phyloP scores from a whole-genome alignment of 306 rosid genomes.

The Adenanthera pavonina region DNA sequence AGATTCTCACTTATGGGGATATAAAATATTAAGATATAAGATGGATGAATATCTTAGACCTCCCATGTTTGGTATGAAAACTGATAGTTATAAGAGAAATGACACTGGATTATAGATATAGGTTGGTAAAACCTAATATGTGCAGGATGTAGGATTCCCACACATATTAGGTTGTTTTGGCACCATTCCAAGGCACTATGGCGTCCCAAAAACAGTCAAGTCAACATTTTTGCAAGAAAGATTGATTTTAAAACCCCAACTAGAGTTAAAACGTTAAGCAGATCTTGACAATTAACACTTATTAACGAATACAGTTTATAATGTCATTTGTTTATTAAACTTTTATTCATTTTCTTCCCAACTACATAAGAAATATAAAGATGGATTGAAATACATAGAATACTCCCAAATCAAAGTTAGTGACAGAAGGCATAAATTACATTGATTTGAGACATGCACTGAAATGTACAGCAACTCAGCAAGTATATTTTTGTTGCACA shows the following conservation, averaged over 20 bases:
- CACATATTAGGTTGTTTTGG: not conserved
- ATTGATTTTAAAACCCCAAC: not conserved
- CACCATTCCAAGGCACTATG: not conserved
- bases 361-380: not conserved
- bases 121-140: not conserved
- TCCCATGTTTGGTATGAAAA: not conserved
- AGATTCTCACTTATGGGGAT: not conserved
- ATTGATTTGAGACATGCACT: not conserved
- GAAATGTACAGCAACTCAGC: not conserved
- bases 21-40: not conserved
- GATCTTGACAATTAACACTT: not conserved
- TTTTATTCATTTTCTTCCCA: not conserved
- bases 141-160: not conserved
- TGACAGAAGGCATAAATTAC: not conserved
- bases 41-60: not conserved
- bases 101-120: not conserved
- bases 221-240: slow-evolving; percentile 19
- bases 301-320: not conserved
- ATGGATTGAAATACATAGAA: not conserved
- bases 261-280: not conserved
- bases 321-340: not conserved
- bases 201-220: not conserved
- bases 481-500: not conserved
- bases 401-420: not conserved
- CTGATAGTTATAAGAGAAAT: not conserved